phyloP scores from a whole-genome alignment of 345 rosid genomes.

The Sisymbrium altissimum region DNA sequence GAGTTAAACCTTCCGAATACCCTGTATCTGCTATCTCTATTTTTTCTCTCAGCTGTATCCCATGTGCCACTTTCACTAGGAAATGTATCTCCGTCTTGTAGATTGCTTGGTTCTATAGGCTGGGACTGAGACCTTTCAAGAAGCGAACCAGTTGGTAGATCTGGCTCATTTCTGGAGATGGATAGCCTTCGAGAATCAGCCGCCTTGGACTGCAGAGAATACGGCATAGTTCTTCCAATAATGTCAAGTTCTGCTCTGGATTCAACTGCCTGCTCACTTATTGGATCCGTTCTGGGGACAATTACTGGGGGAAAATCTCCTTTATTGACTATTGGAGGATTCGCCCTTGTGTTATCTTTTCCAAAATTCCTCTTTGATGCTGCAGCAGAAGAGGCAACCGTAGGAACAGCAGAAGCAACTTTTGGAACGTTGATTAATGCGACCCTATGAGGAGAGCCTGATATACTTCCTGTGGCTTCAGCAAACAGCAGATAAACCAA shows the following conservation, averaged over 20 bases:
- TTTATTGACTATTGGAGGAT: slow-evolving; percentile 51
- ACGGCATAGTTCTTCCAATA: slow-evolving; percentile 94
- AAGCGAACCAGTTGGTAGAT: slow-evolving; percentile 44
- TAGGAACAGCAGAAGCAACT: slow-evolving; percentile 39
- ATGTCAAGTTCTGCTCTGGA: slow-evolving; percentile 72
- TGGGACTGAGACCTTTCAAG: slow-evolving; percentile 47
- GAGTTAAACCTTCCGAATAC: slow-evolving; percentile 45
- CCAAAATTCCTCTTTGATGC: slow-evolving; percentile 53
- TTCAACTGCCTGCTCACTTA: slow-evolving; percentile 59
- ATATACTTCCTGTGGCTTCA: slow-evolving; percentile 78
- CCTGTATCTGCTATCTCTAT: slow-evolving; percentile 49
- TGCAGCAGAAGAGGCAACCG: slow-evolving; percentile 42
- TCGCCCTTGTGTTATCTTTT: slow-evolving; percentile 44
- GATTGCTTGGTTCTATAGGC: slow-evolving; percentile 36
- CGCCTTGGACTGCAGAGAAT: slow-evolving; percentile 83
- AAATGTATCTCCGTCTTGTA: slow-evolving; percentile 42
- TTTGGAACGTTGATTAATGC: slow-evolving; percentile 44
- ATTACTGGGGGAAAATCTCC: slow-evolving; percentile 61
- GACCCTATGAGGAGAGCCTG: slow-evolving; percentile 75
- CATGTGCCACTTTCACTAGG: slow-evolving; percentile 44
- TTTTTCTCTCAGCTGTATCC: slow-evolving; percentile 52
- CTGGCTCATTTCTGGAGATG: slow-evolving; percentile 56
- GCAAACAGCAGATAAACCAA: slow-evolving; percentile 39
- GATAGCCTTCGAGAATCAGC: slow-evolving; percentile 57
- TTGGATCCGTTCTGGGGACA: slow-evolving; percentile 69